These are phyloP conservation scores for Ilyonectria sp. DNA, from an alignment of 2,329 filamentous ascomycete species.

Conservation along the genomic window DNA sequence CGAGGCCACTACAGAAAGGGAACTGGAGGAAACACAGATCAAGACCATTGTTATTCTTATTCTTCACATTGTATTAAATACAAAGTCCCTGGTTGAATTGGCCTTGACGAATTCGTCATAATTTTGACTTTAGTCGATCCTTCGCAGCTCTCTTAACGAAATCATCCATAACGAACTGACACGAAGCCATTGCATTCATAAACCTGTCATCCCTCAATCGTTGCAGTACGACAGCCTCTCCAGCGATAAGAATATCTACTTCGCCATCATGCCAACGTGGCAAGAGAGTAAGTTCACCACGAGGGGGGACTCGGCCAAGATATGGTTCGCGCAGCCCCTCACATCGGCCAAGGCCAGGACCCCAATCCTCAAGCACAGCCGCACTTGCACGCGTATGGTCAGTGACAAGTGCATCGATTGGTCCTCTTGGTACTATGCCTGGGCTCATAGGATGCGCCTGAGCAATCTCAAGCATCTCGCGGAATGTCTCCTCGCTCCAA, in stretches of 20 bases:
- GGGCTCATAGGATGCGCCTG: conserved; percentile 21
- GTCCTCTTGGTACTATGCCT: conserved; percentile 20
- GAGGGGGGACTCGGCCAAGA: conserved; percentile 20
- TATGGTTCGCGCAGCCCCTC: conserved; percentile 27
- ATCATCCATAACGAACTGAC: conserved; percentile 20
- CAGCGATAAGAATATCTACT: conserved; percentile 25
- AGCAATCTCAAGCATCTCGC: conserved; percentile 17
- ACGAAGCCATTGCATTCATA: conserved; percentile 21
- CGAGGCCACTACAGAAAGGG: too few species aligned
- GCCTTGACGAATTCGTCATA: not conserved
- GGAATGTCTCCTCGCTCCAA: conserved; percentile 20
- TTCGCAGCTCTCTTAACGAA: not conserved
- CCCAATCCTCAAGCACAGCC: conserved; percentile 24
- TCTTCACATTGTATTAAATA: not conserved
- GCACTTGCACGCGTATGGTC: conserved; percentile 20
- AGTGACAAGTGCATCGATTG: conserved; percentile 19
- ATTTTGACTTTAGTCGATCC: not conserved
- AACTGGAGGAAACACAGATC: not conserved
- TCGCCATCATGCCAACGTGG: conserved; percentile 15
- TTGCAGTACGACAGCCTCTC: conserved; percentile 21
- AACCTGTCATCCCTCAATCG: conserved; percentile 8
- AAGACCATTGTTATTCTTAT: not conserved
- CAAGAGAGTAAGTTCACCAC: conserved; percentile 26
- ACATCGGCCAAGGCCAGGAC: conserved; percentile 25
- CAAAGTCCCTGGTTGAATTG: not conserved